phyloP scores from a whole-genome alignment of 208 protist genomes.

The Acanthamoeba triangularis region DNA sequence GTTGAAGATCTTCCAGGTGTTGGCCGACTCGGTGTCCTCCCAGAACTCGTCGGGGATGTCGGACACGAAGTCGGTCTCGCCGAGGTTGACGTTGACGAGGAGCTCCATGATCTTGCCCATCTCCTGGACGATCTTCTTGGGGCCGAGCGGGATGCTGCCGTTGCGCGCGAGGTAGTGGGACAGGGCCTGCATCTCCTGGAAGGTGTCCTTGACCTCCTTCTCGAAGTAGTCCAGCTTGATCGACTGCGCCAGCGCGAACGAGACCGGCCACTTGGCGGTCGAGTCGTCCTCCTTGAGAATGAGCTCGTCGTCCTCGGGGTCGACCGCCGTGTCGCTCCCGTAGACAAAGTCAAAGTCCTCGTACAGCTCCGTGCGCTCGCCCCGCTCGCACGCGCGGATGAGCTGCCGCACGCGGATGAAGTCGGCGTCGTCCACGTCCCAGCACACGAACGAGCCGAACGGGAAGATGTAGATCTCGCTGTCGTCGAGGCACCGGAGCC shows the following conservation, averaged over 20 bases:
- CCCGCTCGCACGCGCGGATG: constrained; percentile 7
- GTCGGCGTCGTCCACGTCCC: constrained; percentile 57
- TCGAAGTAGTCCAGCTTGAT: constrained; percentile 61
- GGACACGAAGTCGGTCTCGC: constrained; percentile 60
- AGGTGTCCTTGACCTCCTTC: constrained; percentile 56
- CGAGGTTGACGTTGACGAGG: constrained; percentile 55
- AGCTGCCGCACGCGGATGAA: constrained; percentile 45
- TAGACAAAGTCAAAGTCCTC: constrained; percentile 35
- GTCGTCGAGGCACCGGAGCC: background rate
- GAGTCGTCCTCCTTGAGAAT: constrained; percentile 40
- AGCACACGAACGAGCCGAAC: constrained; percentile 50
- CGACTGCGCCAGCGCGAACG: constrained; percentile 42
- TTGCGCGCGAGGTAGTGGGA: constrained; percentile 57
- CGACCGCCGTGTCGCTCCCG: constrained; percentile 30
- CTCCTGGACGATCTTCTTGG: constrained; percentile 61
- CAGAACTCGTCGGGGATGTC: constrained; percentile 63
- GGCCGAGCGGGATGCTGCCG: constrained; percentile 50
- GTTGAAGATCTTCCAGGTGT: constrained; percentile 65
- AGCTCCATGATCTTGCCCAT: constrained; percentile 69
- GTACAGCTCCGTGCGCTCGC: constrained; percentile 50
- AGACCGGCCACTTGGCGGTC: constrained; percentile 45
- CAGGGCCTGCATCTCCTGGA: constrained; percentile 47
- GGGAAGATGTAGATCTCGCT: constrained; percentile 68
- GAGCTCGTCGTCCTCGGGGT: constrained; percentile 57
- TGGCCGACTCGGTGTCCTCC: constrained; percentile 60